phyloP scores from a whole-genome alignment of 371 early-diverging fungal species.

The Blakeslea trispora region DNA sequence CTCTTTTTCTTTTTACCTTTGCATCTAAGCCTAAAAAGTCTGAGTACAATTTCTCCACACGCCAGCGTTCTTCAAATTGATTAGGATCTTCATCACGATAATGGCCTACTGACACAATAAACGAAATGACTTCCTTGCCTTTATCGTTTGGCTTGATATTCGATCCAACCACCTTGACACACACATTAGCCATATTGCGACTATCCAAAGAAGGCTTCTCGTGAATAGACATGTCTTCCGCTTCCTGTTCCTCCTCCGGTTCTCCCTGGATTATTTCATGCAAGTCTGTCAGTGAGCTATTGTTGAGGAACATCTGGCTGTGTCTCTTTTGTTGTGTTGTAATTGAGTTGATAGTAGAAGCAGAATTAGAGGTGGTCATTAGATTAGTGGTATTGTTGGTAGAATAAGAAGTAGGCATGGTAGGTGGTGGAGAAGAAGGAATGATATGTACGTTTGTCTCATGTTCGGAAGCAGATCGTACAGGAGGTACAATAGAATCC shows the following conservation, averaged over 20 bases:
- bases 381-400: neutral
- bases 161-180: slow-evolving; percentile 63
- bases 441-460: slow-evolving; percentile 46
- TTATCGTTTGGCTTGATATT: slow-evolving; percentile 77
- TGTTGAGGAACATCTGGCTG: neutral
- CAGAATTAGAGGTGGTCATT: slow-evolving; percentile 5
- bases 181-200: slow-evolving; percentile 25
- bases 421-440: slow-evolving; percentile 37
- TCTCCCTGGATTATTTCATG: neutral
- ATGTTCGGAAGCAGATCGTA: slow-evolving; percentile 32
- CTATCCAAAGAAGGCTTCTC: neutral
- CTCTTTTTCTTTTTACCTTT: slow-evolving; percentile 51
- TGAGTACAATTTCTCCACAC: slow-evolving; percentile 81
- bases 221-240: neutral
- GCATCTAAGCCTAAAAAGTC: slow-evolving; percentile 82
- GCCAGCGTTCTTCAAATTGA: slow-evolving; percentile 64
- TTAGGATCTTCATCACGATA: slow-evolving; percentile 17
- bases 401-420: slow-evolving; percentile 9
- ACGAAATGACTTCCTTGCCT: slow-evolving; percentile 74
- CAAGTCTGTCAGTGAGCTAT: neutral
- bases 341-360: neutral
- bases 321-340: neutral
- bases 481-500: slow-evolving; percentile 35
- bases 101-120: slow-evolving; percentile 51
- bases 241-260: neutral